A percentile compares a stretch with the other conserved stretches of the same genome.
phyloP scores from a whole-genome alignment of 2,329 filamentous ascomycete genomes.

The Zymoseptoria ardabiliae region DNA sequence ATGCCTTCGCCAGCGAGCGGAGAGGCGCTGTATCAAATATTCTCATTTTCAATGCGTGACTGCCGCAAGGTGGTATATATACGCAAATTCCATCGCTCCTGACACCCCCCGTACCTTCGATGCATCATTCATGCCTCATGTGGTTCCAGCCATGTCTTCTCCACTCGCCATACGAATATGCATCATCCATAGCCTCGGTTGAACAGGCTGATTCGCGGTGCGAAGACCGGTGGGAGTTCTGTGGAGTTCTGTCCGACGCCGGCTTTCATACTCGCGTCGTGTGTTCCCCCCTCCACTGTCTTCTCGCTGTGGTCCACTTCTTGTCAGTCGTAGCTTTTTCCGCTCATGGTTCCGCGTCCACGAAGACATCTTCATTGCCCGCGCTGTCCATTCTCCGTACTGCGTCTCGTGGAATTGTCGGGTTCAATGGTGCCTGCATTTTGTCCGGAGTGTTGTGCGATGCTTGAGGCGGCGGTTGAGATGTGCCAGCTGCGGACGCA shows the following conservation, averaged over 20 bases:
- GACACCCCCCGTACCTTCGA: neutral
- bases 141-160: no score
- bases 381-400: slow-evolving; percentile 33
- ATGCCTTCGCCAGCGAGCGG: no score
- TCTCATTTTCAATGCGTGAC: neutral
- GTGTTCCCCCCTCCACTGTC: neutral
- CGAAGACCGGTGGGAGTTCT: neutral
- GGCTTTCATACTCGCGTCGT: neutral
- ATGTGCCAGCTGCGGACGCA: slow-evolving; percentile 4
- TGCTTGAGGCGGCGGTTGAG: slow-evolving; percentile 3
- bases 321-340: neutral
- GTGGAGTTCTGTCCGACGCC: no score
- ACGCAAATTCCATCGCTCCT: neutral
- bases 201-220: neutral
- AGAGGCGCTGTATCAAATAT: neutral
- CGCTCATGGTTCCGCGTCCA: slow-evolving; percentile 37
- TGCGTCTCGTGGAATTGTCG: slow-evolving; percentile 22
- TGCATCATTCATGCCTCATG: neutral
- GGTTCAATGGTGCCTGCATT: slow-evolving; percentile 11
- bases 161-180: neutral
- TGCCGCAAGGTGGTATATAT: neutral
- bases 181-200: neutral
- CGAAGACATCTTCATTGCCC: slow-evolving; percentile 40
- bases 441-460: slow-evolving; percentile 5
- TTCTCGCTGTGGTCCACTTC: neutral